phyloP scores from a whole-genome alignment of 1,284 basidiomycete species.

The Papiliotrema nemorosa region DNA sequence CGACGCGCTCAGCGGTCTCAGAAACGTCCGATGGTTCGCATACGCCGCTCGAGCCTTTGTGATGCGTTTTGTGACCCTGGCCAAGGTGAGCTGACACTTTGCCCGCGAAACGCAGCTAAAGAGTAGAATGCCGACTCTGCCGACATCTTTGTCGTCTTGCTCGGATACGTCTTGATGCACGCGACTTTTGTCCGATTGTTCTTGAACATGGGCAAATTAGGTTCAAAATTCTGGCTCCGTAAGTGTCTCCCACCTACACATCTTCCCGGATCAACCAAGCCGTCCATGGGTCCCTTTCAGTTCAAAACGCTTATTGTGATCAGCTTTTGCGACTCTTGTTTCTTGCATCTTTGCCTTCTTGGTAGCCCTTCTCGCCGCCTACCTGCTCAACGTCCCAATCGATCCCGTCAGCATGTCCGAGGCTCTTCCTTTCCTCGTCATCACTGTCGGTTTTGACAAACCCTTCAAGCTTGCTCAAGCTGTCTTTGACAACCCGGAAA shows the following conservation, averaged over 20 bases:
- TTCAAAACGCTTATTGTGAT: neutral
- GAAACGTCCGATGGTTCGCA: conserved; percentile 76
- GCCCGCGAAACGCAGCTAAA: conserved; percentile 12
- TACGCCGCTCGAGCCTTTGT: conserved; percentile 78
- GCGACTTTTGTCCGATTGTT: conserved; percentile 87
- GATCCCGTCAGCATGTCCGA: conserved; percentile 92
- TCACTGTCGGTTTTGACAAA: conserved; percentile 97
- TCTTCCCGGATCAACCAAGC: conserved; percentile 2
- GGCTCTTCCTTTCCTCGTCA: conserved; percentile 94
- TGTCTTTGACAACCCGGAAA: conserved; percentile 81
- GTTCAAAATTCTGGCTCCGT: conserved; percentile 81
- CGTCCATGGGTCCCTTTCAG: neutral
- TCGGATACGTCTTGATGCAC: conserved; percentile 96
- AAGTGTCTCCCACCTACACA: conserved; percentile 23
- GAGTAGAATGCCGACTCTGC: conserved; percentile 84
- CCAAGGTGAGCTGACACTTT: conserved; percentile 58
- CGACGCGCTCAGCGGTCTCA: conserved; percentile 62
- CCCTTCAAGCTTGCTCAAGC: conserved; percentile 86
- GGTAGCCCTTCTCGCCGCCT: conserved; percentile 77
- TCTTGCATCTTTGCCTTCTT: conserved; percentile 86
- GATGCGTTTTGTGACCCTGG: conserved; percentile 78
- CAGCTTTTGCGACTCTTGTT: conserved; percentile 73
- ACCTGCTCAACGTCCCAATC: conserved; percentile 77
- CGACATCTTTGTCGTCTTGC: conserved; percentile 92
- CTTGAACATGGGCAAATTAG: conserved; percentile 77